Conservation (phyloP, 2,329 filamentous ascomycete species). For the Sporothrix variecibatus region DNA sequence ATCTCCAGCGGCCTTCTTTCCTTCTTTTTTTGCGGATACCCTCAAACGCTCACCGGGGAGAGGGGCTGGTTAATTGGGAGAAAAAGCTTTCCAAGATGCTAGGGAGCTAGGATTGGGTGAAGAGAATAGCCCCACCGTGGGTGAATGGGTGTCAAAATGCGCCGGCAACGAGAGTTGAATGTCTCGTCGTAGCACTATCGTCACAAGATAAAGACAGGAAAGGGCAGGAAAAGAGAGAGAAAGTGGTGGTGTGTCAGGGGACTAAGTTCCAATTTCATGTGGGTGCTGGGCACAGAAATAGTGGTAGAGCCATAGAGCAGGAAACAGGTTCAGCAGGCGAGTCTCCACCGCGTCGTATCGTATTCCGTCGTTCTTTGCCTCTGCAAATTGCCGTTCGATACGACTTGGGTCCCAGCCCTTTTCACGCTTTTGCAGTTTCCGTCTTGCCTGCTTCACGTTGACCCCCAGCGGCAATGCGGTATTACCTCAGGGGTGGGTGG, state of each 20-base stretch:
- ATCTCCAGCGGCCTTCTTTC: conserved; percentile 7
- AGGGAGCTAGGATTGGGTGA: background rate
- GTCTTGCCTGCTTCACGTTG: background rate
- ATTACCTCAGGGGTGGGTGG: conserved; percentile 7
- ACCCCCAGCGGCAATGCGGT: conserved; percentile 15
- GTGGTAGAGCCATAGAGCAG: background rate
- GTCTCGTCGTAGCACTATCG: background rate
- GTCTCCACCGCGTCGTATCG: conserved; percentile 15
- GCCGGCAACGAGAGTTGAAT: background rate
- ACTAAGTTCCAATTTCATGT: background rate
- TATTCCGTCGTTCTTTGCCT: conserved; percentile 4
- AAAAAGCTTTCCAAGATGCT: conserved; percentile 1
- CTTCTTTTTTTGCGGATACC: background rate
- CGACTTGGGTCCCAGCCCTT: background rate
- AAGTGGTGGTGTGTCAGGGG: conserved; percentile 2
- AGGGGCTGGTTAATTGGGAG: conserved; percentile 18
- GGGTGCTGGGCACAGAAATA: conserved; percentile 14
- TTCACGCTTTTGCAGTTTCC: conserved; percentile 1
- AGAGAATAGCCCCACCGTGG: conserved; percentile 13
- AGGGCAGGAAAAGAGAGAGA: background rate
- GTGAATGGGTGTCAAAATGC: conserved; percentile 13
- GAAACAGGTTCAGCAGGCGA: background rate
- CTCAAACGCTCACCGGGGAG: background rate
- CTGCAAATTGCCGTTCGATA: conserved; percentile 20
- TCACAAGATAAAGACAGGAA: background rate